Evolutionary conservation across 2,329 filamentous ascomycete genomes (phyloP).

Genomic region (Venturia nashicola): DNA sequence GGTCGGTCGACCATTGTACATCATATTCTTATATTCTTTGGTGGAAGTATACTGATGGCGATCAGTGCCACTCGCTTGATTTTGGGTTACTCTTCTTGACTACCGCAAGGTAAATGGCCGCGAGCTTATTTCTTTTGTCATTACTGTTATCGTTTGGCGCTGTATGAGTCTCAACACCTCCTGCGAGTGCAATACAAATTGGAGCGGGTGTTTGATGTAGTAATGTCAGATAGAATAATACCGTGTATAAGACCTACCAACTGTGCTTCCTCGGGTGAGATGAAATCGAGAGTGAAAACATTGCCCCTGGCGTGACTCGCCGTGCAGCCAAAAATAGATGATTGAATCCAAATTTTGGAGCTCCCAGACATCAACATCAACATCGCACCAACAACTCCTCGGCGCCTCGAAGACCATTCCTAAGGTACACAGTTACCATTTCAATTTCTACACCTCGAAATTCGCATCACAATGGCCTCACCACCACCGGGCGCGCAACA

Average conservation of each 20-base stretch:
- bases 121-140: neutral
- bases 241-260: neutral
- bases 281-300: neutral
- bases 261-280: neutral
- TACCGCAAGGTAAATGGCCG: neutral
- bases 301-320: neutral
- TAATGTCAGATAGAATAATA: slow-evolving; percentile 1
- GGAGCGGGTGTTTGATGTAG: neutral
- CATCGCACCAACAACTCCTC: neutral
- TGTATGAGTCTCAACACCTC: neutral
- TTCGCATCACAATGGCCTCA: neutral
- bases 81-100: neutral
- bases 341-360: neutral
- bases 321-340: neutral
- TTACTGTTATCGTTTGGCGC: neutral
- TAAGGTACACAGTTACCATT: neutral
- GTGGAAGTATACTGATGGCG: neutral
- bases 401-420: neutral
- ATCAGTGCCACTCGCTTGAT: slow-evolving; percentile 2
- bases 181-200: neutral
- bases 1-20: neutral
- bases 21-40: neutral
- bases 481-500: neutral
- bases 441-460: neutral
- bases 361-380: neutral